phyloP scores from a whole-genome alignment of 805 yeast species.

The Zygoascus biomembranicola region DNA sequence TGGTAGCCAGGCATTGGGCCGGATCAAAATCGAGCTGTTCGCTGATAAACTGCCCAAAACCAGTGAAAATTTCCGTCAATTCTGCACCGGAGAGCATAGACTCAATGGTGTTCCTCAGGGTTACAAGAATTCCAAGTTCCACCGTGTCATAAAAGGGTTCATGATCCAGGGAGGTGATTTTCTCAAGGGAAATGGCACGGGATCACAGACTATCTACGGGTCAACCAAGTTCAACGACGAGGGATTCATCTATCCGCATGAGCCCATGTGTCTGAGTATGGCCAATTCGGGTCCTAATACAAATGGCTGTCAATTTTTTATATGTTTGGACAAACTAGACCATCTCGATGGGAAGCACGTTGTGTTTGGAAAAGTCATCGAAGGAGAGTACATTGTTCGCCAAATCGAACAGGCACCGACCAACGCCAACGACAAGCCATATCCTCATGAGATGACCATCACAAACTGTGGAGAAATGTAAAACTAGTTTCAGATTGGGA shows the following conservation, averaged over 20 bases:
- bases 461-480: constrained; percentile 33
- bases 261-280: constrained; percentile 44
- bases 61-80: constrained; percentile 43
- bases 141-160: constrained; percentile 37
- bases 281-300: constrained; percentile 56
- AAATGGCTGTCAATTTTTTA: constrained; percentile 54
- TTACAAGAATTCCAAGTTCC: constrained; percentile 33
- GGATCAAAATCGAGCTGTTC: constrained; percentile 39
- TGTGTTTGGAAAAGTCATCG: constrained; percentile 42
- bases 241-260: constrained; percentile 16
- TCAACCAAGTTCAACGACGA: constrained; percentile 38
- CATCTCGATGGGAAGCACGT: constrained; percentile 42
- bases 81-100: constrained; percentile 43
- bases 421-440: constrained; percentile 26
- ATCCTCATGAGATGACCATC: constrained; percentile 24
- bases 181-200: constrained; percentile 38
- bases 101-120: constrained; percentile 36
- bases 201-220: constrained; percentile 36
- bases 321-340: constrained; percentile 29
- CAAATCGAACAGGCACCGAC: constrained; percentile 25
- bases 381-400: constrained; percentile 30
- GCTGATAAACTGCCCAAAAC: constrained; percentile 37
- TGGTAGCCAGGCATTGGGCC: constrained; percentile 28
- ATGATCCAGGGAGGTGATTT: constrained; percentile 45
- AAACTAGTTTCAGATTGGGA: background rate